phyloP scores from a whole-genome alignment of 805 yeast genomes.

The Ogataea minuta region DNA sequence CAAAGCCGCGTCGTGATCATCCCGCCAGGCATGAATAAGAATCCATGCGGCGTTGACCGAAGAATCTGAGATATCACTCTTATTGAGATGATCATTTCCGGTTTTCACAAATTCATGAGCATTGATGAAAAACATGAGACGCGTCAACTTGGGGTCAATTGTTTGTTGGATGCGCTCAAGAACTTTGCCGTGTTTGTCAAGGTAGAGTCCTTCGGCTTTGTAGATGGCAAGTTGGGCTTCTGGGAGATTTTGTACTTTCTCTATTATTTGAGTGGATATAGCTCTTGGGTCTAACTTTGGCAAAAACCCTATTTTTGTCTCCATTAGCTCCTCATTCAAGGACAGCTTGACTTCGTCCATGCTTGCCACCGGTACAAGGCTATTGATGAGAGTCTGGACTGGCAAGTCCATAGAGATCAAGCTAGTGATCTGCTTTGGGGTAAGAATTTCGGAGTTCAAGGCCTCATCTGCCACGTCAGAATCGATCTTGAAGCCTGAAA shows the following conservation, averaged over 20 bases:
- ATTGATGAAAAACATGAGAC: background rate
- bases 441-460: background rate
- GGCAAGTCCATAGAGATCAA: conserved; percentile 2
- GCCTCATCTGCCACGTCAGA: background rate
- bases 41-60: conserved; percentile 2
- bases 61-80: background rate
- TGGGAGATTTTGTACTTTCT: background rate
- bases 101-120: conserved; percentile 5
- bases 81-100: background rate
- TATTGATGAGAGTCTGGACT: background rate
- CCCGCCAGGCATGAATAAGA: conserved; percentile 11
- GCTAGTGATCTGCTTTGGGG: conserved; percentile 2
- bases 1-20: conserved; percentile 29
- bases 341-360: background rate
- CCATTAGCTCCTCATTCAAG: conserved; percentile 4
- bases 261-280: background rate
- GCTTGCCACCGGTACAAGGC: conserved; percentile 4
- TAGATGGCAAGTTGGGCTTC: conserved; percentile 4
- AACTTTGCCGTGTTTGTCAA: background rate
- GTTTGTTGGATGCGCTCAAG: too few species aligned
- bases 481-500: background rate
- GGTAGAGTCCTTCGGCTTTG: conserved; percentile 3
- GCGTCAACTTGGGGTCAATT: background rate
- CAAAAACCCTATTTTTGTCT: conserved; percentile 4
- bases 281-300: conserved; percentile 2